Base-by-base conservation (phyloP, 805 yeast genomes). In the Starmerella sirachaensis region DNA sequence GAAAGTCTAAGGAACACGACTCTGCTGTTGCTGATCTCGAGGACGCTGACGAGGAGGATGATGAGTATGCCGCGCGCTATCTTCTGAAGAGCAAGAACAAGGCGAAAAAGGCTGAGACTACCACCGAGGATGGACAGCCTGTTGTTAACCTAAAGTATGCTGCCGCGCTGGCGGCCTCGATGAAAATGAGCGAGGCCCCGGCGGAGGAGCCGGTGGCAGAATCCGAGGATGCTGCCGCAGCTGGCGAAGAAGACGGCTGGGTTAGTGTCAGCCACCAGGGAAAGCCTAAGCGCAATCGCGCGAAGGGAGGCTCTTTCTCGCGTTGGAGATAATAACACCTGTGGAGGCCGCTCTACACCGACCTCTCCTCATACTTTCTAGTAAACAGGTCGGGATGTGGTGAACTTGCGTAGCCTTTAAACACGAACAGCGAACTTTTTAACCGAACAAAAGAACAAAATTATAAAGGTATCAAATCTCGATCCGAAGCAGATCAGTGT, bases 51-150 rank as follows among this genome's bases (percentile, higher is more conserved):
- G 45, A 44, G 33, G 52, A 43, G 29, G 59, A 55, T 31, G 61
- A 57, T 29, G 46, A 46, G 33, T 52, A 50, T 26, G 53, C 54
- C 17, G 55, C 54, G 8, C 42, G 41, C 18, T 47, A 34, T 46
- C 44, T 47, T 17, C 38, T 50, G 34, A 43, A 39, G 27, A 46
- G 43, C 44, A 44, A 45, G 37, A 38, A 33, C 18, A 30, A 31
- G 41, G 8, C 39, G 5, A 32, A 40, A 33, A 8, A 19, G 23
- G 12, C 9, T 11, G 40, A 29, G 30, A 35, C 34, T 7, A 29
- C 6, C 13, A 40, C 37, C 33, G 44, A 38, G 27, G 40, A 35
- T 16, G 46, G 48, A 13, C 37, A 42, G 11, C 50, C 43, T 4
- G 43, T 41, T 13, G 45, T 48, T 19, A 43, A 43, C 29, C 41